These are phyloP conservation scores for Daedaleopsis nitida DNA, from an alignment of 768 basidiomycete species.

Conservation along the genomic window DNA sequence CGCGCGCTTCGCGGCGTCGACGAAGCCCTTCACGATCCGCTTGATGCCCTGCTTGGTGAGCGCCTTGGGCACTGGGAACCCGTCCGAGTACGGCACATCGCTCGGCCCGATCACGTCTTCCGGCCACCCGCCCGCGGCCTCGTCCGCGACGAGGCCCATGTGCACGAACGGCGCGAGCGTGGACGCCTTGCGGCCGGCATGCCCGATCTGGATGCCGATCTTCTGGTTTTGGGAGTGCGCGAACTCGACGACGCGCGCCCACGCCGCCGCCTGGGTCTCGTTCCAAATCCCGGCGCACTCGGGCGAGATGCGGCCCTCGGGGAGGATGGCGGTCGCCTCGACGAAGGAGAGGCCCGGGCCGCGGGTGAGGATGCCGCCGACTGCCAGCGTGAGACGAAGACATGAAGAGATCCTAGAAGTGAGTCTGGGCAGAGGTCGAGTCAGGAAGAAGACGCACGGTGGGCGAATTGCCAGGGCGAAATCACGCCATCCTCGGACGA, in stretches of 20 bases:
- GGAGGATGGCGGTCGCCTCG: constrained; percentile 66
- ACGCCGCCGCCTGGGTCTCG: constrained; percentile 50
- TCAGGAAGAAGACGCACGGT: constrained; percentile 28
- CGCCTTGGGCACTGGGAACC: constrained; percentile 39
- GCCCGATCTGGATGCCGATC: constrained; percentile 72
- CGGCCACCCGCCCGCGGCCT: constrained; percentile 41
- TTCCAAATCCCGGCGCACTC: constrained; percentile 62
- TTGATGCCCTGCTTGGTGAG: constrained; percentile 39
- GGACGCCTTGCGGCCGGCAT: constrained; percentile 73
- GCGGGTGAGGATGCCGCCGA: constrained; percentile 51
- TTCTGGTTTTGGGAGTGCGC: constrained; percentile 68
- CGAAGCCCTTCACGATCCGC: constrained; percentile 40
- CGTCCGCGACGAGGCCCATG: constrained; percentile 41
- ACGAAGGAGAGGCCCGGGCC: constrained; percentile 59
- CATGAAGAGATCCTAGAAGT: background rate
- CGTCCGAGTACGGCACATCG: constrained; percentile 40
- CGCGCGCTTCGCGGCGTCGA: constrained; percentile 51
- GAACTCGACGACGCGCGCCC: constrained; percentile 60
- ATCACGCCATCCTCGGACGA: constrained; percentile 53
- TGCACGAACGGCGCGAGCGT: constrained; percentile 61
- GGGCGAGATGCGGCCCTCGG: constrained; percentile 61
- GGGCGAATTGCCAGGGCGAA: constrained; percentile 58
- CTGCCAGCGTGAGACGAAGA: constrained; percentile 30
- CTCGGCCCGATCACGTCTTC: constrained; percentile 50
- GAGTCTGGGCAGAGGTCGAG: background rate